Conservation (phyloP, 2,329 filamentous ascomycete species). For the Sporothrix schenckii region DNA sequence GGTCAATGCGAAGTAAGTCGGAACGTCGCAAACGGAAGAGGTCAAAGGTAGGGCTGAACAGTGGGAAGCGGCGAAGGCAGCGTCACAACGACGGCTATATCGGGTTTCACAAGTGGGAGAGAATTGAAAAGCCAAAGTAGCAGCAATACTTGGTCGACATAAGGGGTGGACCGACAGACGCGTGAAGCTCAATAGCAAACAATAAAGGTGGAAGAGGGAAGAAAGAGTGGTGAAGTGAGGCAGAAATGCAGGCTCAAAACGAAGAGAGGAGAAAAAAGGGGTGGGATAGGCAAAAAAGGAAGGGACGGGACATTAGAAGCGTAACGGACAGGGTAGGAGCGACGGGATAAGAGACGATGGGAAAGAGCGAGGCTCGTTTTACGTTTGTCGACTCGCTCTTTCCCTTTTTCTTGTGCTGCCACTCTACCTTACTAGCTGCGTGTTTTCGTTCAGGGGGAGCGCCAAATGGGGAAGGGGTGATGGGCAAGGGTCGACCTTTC, state of each 20-base stretch:
- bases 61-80: slow-evolving; percentile 3
- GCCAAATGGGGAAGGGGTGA: slow-evolving; percentile 29
- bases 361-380: slow-evolving; percentile 28
- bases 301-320: slow-evolving; percentile 21
- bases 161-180: neutral
- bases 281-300: slow-evolving; percentile 30
- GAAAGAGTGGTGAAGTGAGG: neutral
- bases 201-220: slow-evolving; percentile 15
- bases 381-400: slow-evolving; percentile 27
- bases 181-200: neutral
- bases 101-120: slow-evolving; percentile 2
- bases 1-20: neutral
- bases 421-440: slow-evolving; percentile 28
- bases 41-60: neutral
- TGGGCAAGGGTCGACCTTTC: slow-evolving; percentile 27
- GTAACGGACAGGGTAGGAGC: slow-evolving; percentile 26
- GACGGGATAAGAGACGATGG: slow-evolving; percentile 29
- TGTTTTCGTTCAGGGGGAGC: slow-evolving; percentile 31
- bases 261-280: slow-evolving; percentile 25
- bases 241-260: slow-evolving; percentile 3
- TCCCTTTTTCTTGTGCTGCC: slow-evolving; percentile 20
- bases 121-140: neutral
- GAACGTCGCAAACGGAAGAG: neutral
- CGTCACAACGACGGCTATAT: neutral
- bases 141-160: slow-evolving; percentile 17